Base-by-base conservation (phyloP, 225 moss, liverwort and hornwort species). In the Straminergon stramineum region DNA sequence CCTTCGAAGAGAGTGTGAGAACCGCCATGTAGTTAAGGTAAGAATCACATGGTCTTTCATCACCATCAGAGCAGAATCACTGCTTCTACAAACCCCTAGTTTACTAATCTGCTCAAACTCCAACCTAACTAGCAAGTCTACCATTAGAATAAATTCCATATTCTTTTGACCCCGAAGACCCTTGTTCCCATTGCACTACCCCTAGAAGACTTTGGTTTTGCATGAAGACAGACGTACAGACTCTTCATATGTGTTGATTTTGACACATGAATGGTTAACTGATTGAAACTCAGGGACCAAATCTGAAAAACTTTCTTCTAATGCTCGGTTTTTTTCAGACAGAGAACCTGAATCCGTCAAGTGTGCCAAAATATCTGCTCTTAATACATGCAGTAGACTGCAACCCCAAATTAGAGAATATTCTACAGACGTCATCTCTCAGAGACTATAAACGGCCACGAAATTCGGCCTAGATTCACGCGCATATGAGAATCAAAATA, bases 1-100 rank as follows among this genome's bases (percentile, higher is more conserved):
- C 96, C 88, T 95, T 95, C 91, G 92, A 89, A 92, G 89, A 92
- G 70, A 95, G 95, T 92, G 95, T 95, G 93, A 91, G 78, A 55
- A 95, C 89, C 78, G 52, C 90, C 80, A 65, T 70, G 60, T 13
- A 88, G 90, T 93, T 88, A 95, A 95, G 93, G 90, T 27, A 88
- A 27, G 62, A 68, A 51, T 69, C 75, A 32, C 73, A 48, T 63
- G 43, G 15, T 63, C 69, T 62, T 48, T 56, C 12, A 76, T 31
- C 45, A 82, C 14, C 56, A 71, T 17, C 77, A 48, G 15, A 84
- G 60, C 20, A 39, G 75, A 28, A 68, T 58, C 37, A 65, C 9
- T 61, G 60, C 30, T 37, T 75, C 82, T 24, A 65, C 41, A 69
- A 24, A 52, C 22, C 20, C 60, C 53, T 75, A 61, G 24, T 20